Base-by-base conservation (phyloP, 2,329 filamentous ascomycete species). In the Ascocoryne sarcoides region DNA sequence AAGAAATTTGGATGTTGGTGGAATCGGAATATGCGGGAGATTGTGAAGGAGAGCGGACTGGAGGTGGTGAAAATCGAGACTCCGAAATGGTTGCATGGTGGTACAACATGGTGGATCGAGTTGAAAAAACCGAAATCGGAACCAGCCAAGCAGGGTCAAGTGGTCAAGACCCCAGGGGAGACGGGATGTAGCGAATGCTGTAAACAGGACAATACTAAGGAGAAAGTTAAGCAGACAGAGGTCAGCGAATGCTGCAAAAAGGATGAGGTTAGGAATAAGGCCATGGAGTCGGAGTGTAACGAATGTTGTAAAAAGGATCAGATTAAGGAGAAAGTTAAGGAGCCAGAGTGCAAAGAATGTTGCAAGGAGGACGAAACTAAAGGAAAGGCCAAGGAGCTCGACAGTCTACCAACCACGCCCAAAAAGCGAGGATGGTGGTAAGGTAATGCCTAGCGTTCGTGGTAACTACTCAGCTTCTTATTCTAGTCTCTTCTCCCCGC, bases 1-100 rank as follows among this genome's bases (percentile, higher is more conserved):
- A 62, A 65, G 16, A 68, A 71, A 50, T 81, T 75, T 53, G 77
- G 77, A 2, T 82, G 77, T 61, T 81, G 77, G 77, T 81, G 76
- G 76, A 82, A 82, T 60, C 65, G 77, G 38, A 76, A 81, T 53
- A 70, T 82, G 44, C 69, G 71, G 51, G 60, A 53, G 23, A 65
- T 80, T 20, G 67, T 80, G 7, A 60, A 66, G 39, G 65, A 69
- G 44, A 76, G 74, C 20, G 74, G 75, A 2, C 61, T 82, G 36
- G 70, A 78, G 55, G 61, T 81, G 30, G 67, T 79, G 32, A 62
- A 65, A 46, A 55, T 79, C 16, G 62, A 71, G 48, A 65, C 71
- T 37, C 74, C 37, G 57, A 47, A 48, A n/a, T 51, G 67, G 50
- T 55, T 67, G 20, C 75, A 79, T 53, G 62, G 69, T 37, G 76